Evolutionary conservation across 2,329 filamentous ascomycete species (phyloP).

Genomic region (Talaromyces sp.): DNA sequence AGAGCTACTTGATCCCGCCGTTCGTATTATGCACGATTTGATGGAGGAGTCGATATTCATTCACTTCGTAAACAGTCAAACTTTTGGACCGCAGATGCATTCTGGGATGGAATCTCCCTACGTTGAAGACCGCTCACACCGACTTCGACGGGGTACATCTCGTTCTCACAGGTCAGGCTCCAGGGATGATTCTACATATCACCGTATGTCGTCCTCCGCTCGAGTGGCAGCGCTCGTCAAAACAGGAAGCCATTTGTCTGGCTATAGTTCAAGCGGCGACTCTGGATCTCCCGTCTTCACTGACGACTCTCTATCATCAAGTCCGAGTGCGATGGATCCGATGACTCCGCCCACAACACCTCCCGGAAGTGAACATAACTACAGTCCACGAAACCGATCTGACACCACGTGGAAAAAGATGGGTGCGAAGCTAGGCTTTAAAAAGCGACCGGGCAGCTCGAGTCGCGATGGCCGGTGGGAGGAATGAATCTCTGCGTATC

Average conservation of each 20-base stretch:
- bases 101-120: constrained; percentile 44
- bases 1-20: constrained; percentile 72
- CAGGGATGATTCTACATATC: constrained; percentile 28
- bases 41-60: constrained; percentile 97
- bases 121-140: constrained; percentile 28
- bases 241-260: constrained; percentile 33
- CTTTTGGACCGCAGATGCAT: constrained; percentile 46
- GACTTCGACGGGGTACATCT: constrained; percentile 18
- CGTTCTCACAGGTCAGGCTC: constrained; percentile 22
- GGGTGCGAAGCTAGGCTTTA: constrained; percentile 48
- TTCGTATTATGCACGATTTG: constrained; percentile 84
- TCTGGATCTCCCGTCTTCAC: constrained; percentile 39
- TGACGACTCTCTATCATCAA: constrained; percentile 46
- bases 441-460: constrained; percentile 29
- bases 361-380: constrained; percentile 40
- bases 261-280: constrained; percentile 39
- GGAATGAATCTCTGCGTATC: constrained; percentile 6
- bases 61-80: constrained; percentile 74
- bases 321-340: constrained; percentile 38
- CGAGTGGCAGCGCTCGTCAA: constrained; percentile 33
- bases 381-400: constrained; percentile 40
- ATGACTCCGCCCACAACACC: constrained; percentile 53
- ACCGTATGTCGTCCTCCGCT: constrained; percentile 22
- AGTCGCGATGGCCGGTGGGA: constrained; percentile 27
- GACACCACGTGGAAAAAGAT: constrained; percentile 53